Percentiles rank a stretch among this genome's conserved stretches.
Evolutionary conservation across 805 yeast genomes (phyloP).

Genomic region (Ogataea glucozyma): DNA sequence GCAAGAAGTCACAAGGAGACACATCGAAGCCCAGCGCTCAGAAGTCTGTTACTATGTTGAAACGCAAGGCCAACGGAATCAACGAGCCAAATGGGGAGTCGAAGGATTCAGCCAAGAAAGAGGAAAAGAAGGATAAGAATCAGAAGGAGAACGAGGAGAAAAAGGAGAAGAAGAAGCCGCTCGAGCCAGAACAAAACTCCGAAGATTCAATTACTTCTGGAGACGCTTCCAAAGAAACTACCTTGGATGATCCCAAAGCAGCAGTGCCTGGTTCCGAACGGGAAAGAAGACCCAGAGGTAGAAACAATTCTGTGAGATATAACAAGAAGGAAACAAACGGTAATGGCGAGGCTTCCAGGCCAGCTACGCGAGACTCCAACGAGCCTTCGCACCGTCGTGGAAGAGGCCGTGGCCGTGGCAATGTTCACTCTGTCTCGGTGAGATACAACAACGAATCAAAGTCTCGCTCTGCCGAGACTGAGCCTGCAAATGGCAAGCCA

Average conservation of each 20-base stretch:
- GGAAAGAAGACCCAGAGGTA: conserved; percentile 8
- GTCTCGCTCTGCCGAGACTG: not conserved
- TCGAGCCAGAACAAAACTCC: not conserved
- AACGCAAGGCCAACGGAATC: too few species aligned
- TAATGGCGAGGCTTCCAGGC: not conserved
- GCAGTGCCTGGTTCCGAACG: not conserved
- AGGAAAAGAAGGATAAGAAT: conserved; percentile 1
- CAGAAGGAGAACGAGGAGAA: conserved; percentile 2
- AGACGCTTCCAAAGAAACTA: not conserved
- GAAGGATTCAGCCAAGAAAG: conserved; percentile 7
- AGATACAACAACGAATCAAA: conserved; percentile 10
- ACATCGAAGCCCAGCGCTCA: not conserved
- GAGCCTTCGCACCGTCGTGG: conserved; percentile 5
- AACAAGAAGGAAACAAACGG: conserved; percentile 5
- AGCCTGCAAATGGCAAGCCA: not conserved
- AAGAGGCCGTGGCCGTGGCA: conserved; percentile 14
- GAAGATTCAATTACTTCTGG: not conserved
- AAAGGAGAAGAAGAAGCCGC: not conserved
- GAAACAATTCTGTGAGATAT: conserved; percentile 5
- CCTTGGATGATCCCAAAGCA: not conserved
- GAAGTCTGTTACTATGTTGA: conserved; percentile 3
- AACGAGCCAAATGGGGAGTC: not conserved
- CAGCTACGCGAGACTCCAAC: not conserved
- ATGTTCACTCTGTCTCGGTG: conserved; percentile 12
- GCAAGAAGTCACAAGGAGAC: too few species aligned